Evolutionary conservation across 2,329 filamentous ascomycete genomes (phyloP).

Genomic region (Ceratocystis albifundus): DNA sequence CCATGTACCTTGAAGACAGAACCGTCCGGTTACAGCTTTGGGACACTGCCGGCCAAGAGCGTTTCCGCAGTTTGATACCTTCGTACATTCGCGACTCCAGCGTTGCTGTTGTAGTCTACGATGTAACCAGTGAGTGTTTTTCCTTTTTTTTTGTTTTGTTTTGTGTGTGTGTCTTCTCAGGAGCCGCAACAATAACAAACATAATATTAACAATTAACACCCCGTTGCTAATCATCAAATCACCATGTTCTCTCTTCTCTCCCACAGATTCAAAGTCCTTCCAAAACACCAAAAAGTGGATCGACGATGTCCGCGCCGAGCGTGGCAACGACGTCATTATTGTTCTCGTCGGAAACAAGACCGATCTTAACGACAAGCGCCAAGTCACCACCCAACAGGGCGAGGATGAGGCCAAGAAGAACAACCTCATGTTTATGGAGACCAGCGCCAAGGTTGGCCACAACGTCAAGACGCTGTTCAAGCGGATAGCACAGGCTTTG

Average conservation of each 20-base stretch:
- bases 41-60: slow-evolving; percentile 96
- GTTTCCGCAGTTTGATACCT: slow-evolving; percentile 92
- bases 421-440: slow-evolving; percentile 97
- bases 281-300: slow-evolving; percentile 98
- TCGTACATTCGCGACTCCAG: slow-evolving; percentile 97
- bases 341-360: slow-evolving; percentile 97
- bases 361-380: slow-evolving; percentile 93
- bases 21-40: slow-evolving; percentile 95
- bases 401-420: slow-evolving; percentile 95
- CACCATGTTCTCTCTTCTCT: too few species aligned
- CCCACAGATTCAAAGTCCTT: slow-evolving; percentile 76
- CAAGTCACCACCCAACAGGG: slow-evolving; percentile 94
- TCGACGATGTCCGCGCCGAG: slow-evolving; percentile 93
- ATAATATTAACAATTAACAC: neutral
- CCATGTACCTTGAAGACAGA: slow-evolving; percentile 98
- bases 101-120: slow-evolving; percentile 96
- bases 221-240: neutral
- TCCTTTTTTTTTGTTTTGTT: too few species aligned
- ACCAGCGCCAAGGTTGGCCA: slow-evolving; percentile 95
- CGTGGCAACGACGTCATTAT: slow-evolving; percentile 98
- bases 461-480: slow-evolving; percentile 95
- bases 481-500: slow-evolving; percentile 93
- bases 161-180: too few species aligned
- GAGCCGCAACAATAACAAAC: too few species aligned
- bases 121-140: slow-evolving; percentile 65